These are phyloP conservation scores for Neoarthrinium moseri DNA, from an alignment of 2,329 filamentous ascomycete species.

Conservation along the genomic window DNA sequence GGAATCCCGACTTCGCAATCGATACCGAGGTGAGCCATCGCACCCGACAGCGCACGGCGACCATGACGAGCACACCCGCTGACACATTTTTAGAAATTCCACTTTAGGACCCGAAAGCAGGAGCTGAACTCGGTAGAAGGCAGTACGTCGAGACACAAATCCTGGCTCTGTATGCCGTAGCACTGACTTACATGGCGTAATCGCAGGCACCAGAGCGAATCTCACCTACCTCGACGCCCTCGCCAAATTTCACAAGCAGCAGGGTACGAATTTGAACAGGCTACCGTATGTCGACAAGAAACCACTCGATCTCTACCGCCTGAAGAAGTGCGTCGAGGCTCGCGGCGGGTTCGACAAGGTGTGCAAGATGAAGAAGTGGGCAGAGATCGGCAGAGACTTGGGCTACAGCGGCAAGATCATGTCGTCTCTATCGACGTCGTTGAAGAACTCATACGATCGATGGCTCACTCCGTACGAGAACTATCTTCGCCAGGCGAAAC, in stretches of 20 bases:
- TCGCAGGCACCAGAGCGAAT: slow-evolving; percentile 83
- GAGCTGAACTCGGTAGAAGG: slow-evolving; percentile 98
- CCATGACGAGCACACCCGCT: slow-evolving; percentile 4
- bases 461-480: slow-evolving; percentile 98
- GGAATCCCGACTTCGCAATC: slow-evolving; percentile 94
- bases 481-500: slow-evolving; percentile 86
- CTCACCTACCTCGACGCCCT: slow-evolving; percentile 94
- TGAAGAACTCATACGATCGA: slow-evolving; percentile 97
- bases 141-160: slow-evolving; percentile 73
- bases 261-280: slow-evolving; percentile 89
- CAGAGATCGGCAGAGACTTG: slow-evolving; percentile 92
- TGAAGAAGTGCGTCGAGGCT: slow-evolving; percentile 95
- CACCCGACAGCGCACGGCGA: not conserved
- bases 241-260: slow-evolving; percentile 94
- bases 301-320: slow-evolving; percentile 87
- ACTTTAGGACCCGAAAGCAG: slow-evolving; percentile 94
- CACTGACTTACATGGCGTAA: too few species aligned
- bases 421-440: slow-evolving; percentile 94
- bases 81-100: slow-evolving; percentile 68
- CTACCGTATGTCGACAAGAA: slow-evolving; percentile 98
- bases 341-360: slow-evolving; percentile 94
- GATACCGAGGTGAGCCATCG: slow-evolving; percentile 80
- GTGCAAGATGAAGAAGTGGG: slow-evolving; percentile 98
- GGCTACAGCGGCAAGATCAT: slow-evolving; percentile 99
- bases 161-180: too few species aligned